phyloP scores from a whole-genome alignment of 2,329 filamentous ascomycete species.

The Aspergillus novofumigatus region DNA sequence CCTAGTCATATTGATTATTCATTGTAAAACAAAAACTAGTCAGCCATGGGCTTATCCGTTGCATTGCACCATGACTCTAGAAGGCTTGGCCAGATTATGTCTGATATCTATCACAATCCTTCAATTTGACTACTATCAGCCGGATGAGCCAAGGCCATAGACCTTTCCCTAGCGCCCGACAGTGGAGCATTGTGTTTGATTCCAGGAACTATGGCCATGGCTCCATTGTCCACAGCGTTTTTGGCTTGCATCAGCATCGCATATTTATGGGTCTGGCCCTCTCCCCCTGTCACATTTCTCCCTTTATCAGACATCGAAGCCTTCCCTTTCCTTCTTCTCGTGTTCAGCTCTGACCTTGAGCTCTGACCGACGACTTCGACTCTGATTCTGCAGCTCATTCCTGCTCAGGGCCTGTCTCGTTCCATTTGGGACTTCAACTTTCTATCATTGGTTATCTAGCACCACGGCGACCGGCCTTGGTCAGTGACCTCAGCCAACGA shows the following conservation, averaged over 20 bases:
- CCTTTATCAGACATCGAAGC: background rate
- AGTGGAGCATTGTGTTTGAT: slow-evolving; percentile 20
- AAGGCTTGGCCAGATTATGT: slow-evolving; percentile 1
- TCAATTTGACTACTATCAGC: slow-evolving; percentile 18
- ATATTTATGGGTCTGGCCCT: slow-evolving; percentile 14
- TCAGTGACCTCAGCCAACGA: background rate
- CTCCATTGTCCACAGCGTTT: slow-evolving; percentile 9
- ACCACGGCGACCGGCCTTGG: background rate
- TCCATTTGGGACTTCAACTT: background rate
- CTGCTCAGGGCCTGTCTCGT: background rate
- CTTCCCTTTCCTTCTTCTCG: background rate
- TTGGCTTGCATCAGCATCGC: slow-evolving; percentile 14
- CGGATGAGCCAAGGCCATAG: slow-evolving; percentile 16
- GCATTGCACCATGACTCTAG: background rate
- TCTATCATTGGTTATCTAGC: background rate
- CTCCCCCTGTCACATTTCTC: slow-evolving; percentile 1
- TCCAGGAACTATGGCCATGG: slow-evolving; percentile 7
- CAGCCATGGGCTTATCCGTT: background rate
- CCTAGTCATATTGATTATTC: background rate
- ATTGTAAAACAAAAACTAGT: background rate
- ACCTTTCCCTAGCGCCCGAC: slow-evolving; percentile 14
- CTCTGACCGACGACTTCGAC: background rate
- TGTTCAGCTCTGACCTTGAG: background rate
- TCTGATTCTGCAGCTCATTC: background rate
- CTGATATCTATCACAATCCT: slow-evolving; percentile 5